Evolutionary conservation across 352 stramenopile genomes (phyloP), one percentile per base, ranked within the genome.

Genomic region (Pythium periplocum): DNA sequence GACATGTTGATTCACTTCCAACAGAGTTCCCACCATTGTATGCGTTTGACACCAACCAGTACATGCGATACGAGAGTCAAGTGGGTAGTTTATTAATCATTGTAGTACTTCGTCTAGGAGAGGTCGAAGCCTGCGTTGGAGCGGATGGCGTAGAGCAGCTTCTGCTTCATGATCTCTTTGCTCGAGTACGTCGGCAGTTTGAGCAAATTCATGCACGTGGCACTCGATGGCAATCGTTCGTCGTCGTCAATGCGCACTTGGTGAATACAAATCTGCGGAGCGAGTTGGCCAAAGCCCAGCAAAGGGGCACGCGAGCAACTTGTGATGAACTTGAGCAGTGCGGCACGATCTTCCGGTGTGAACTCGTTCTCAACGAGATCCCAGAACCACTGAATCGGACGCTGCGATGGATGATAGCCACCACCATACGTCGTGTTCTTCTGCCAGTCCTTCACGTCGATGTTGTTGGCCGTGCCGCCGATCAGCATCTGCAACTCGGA

Each of bases 151-250:
- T 98, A 97, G 8, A 98, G 50, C 6, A 99, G 74, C 66, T 99
- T 99, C 45, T 90, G 71, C 48, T 79, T 79, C 71, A 99, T 84
- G 43, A 97, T 82, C 36, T 94, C 91, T 57, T 98, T 93, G 62
- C 73, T 97, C 34, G 89, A 97, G 66, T 99, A 99, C 17, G 92
- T 97, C 30, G 96, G 97, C 33, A 99, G 79, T 71, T 99, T 99
- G 33, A 99, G 75, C 35, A 95, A 77, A 66, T 99, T 99, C 81
- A 99, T 98, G 75, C 97, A 99, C 48, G 97, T 99, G 7, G 86
- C 78, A 53, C 82, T 92, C 12, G 82, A 90, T 11, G 78, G 82
- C 44, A 92, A 55, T 0, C 82, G 75, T 40, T 86, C 75, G 55
- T 92, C 77, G 45, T 89, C 75, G 9, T 73, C 67, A 34, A 83